Evolutionary conservation across 208 protist genomes (phyloP).

Genomic region (Acanthamoeba sp.): DNA sequence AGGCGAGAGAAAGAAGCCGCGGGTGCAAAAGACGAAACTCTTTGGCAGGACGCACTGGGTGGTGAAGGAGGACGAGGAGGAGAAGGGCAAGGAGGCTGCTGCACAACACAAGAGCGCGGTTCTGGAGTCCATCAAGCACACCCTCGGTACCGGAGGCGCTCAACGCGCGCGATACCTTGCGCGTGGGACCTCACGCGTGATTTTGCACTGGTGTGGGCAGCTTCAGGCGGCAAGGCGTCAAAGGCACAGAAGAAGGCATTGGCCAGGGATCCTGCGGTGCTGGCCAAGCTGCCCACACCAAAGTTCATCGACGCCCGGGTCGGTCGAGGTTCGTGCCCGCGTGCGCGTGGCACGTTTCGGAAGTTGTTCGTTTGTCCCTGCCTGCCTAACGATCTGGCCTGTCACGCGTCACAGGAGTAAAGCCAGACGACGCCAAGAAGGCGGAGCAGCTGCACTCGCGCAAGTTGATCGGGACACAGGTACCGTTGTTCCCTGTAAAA

Average conservation of each 20-base stretch:
- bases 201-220: too few relatives aligned
- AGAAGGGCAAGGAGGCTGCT: not conserved
- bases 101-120: not conserved
- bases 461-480: constrained; percentile 44
- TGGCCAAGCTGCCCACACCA: constrained; percentile 12
- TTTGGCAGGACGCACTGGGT: constrained; percentile 40
- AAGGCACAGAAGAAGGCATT: constrained; percentile 42
- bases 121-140: constrained; percentile 6
- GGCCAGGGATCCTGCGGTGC: not conserved
- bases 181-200: too few relatives aligned
- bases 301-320: not conserved
- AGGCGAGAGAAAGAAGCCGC: not conserved
- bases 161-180: not conserved
- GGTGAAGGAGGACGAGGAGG: constrained; percentile 24
- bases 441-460: not conserved
- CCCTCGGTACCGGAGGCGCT: not conserved
- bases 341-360: too few relatives aligned
- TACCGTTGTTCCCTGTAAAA: not conserved
- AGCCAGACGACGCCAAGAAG: constrained; percentile 15
- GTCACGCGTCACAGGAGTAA: not conserved
- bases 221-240: not conserved
- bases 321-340: constrained; percentile 10
- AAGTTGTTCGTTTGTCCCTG: not conserved
- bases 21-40: constrained; percentile 39
- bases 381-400: not conserved